Conservation (phyloP, 257 asterid species). For the Solanum ahanhuiri region DNA sequence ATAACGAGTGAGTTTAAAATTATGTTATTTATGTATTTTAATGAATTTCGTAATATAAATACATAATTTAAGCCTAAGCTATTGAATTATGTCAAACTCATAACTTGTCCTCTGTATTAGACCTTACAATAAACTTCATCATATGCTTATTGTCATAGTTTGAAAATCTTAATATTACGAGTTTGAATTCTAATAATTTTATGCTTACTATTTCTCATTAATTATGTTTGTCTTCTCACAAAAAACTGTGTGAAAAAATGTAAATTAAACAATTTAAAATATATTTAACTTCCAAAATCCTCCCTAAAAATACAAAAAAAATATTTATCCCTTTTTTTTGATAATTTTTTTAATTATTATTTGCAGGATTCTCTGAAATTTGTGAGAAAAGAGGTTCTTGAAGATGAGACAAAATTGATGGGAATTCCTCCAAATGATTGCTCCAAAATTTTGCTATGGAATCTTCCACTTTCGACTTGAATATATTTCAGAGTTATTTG, state of each 20-base stretch:
- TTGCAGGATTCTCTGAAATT: conserved; percentile 64
- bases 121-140: background rate
- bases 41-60: no score
- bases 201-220: no score
- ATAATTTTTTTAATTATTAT: background rate
- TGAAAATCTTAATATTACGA: no score
- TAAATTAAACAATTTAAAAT: background rate
- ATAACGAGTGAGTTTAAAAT: no score
- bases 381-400: conserved; percentile 76
- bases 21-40: no score
- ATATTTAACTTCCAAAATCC: background rate
- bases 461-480: conserved; percentile 28
- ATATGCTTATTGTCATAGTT: background rate
- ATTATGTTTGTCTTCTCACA: background rate
- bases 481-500: background rate
- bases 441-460: conserved; percentile 67
- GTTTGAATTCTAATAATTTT: background rate
- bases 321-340: background rate
- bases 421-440: conserved; percentile 65
- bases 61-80: no score
- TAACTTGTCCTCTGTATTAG: no score
- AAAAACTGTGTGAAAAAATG: background rate
- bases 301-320: background rate
- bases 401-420: conserved; percentile 75
- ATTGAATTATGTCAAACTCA: no score